Base-by-base conservation (phyloP, 495 filamentous ascomycete genomes). In the Xylaria castorea region DNA sequence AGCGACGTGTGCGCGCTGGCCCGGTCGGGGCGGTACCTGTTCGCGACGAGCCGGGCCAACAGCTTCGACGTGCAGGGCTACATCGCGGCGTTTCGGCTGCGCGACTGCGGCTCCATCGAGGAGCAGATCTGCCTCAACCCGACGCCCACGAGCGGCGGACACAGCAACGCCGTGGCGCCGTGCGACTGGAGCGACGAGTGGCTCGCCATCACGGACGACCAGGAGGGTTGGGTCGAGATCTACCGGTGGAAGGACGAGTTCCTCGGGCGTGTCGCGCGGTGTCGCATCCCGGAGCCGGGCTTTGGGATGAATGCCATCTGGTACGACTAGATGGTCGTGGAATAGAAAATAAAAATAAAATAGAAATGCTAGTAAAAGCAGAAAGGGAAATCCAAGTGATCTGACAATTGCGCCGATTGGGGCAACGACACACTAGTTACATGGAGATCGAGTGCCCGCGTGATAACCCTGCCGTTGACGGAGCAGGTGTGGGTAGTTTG, bases 261-360 rank as follows among this genome's bases (percentile, higher is more conserved):
- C 74, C 76, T 96, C 68, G 89, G 88, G 14, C 85, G 93, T 22
- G 92, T 95, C 38, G 93, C 92, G 25, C 85, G 91, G 67, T 87
- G 90, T 71, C 88, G 91, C 75, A 90, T 96, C 66, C 88, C 89
- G 18, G 92, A 96, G 83, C 91, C 90, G 57, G 93, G 93, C 62
- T 95, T 94, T 81, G 92, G 92, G 1, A 95, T 95, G 93, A 95
- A 96, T 83, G 93, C 92, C 42, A 93, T 95, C 75, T 95, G 92
- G 93, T 94, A 94, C 80, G 92, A 95, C 81, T 95, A 85, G 75
- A 38, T 6, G 18, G 5, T 5, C 20, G 42, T 30, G 30, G 2
- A 14, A 44, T 18, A 14, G 25, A 30, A 8, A 32, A 7, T 20
- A 11, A 20, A 36, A 20, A 44, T 8, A 58, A 34, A 60, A 50